Evolutionary conservation across 768 basidiomycete species (phyloP).

Genomic region (Russula abietina): DNA sequence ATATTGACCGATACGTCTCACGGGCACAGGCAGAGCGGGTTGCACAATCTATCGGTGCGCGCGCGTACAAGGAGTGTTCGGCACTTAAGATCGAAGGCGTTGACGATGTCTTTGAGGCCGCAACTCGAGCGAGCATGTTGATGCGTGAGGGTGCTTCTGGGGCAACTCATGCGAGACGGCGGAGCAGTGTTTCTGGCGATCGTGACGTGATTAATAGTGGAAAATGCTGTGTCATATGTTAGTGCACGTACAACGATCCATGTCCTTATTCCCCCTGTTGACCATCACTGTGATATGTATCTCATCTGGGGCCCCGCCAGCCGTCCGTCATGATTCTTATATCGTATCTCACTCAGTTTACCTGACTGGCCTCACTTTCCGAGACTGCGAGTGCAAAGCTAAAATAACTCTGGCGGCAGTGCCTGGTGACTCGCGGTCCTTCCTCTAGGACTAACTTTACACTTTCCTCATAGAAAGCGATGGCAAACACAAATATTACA

Average conservation of each 20-base stretch:
- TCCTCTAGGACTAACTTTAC: not conserved
- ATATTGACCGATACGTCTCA: slow-evolving; percentile 57
- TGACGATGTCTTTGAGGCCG: slow-evolving; percentile 96
- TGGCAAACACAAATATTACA: slow-evolving; percentile 45
- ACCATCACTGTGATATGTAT: slow-evolving; percentile 11
- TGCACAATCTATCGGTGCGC: slow-evolving; percentile 79
- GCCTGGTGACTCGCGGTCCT: too few species aligned
- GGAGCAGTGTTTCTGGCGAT: slow-evolving; percentile 27
- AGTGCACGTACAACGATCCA: slow-evolving; percentile 6
- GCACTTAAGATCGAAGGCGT: slow-evolving; percentile 87
- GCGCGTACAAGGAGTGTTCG: slow-evolving; percentile 92
- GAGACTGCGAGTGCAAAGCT: not conserved
- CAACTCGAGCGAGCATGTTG: slow-evolving; percentile 93
- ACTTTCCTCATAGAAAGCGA: slow-evolving; percentile 14
- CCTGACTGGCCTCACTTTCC: not conserved
- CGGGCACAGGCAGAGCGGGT: slow-evolving; percentile 76
- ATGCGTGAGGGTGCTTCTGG: slow-evolving; percentile 78
- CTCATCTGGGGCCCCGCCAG: not conserved
- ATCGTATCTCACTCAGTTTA: not conserved
- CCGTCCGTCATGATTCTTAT: not conserved
- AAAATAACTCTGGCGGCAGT: not conserved
- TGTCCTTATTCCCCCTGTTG: not conserved
- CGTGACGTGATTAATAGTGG: slow-evolving; percentile 9
- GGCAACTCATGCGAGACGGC: slow-evolving; percentile 35
- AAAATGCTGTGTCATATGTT: slow-evolving; percentile 24